Base-by-base conservation (phyloP, 1,284 basidiomycete genomes). In the Tausonia pullulans region DNA sequence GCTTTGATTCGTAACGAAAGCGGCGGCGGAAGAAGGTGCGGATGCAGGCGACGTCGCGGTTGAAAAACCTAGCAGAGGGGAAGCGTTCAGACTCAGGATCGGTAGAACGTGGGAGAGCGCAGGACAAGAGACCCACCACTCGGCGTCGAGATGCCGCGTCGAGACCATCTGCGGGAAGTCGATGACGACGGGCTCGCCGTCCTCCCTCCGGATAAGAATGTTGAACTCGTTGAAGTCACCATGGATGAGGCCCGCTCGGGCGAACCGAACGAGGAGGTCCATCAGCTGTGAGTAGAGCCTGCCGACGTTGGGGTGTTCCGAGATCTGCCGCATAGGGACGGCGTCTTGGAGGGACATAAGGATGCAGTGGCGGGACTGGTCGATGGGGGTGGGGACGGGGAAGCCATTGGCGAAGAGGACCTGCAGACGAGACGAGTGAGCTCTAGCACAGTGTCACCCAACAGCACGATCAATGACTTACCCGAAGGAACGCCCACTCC, bases 211-310 rank as follows among this genome's bases (percentile, higher is more conserved):
- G 69, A 99, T 91, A 67, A 99, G 84, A 71, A 99, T 92, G 76
- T 99, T 98, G 80, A 98, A 99, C 74, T 99, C 96, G 77, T 99
- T 99, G 78, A 90, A 99, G 76, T 99, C 95, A 60, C 96, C 95
- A 73, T 99, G 95, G 63, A 99, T 98, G 39, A 99, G 82, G 1
- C 96, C 96, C 2, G 89, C 85, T 54, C 84, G 84, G 3, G 94
- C 95, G 70, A 98, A 87, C 61, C 92, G 88, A 66, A 98, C 91
- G 72, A 98, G 94, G 64, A 98, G 80, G 74, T 92, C 90, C 94
- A 98, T 98, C 52, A 98, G 80, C 14, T 82, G 80, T 0, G 93
- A 92, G 77, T 98, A 98, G 45, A 98, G 82, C 68, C 86, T 86
- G 46, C 90, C 91, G 1, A 93, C 90, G 9, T 87, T 85, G 6